Evolutionary conservation across 2,329 filamentous ascomycete genomes (phyloP).

Genomic region (Ophiostoma populinum): DNA sequence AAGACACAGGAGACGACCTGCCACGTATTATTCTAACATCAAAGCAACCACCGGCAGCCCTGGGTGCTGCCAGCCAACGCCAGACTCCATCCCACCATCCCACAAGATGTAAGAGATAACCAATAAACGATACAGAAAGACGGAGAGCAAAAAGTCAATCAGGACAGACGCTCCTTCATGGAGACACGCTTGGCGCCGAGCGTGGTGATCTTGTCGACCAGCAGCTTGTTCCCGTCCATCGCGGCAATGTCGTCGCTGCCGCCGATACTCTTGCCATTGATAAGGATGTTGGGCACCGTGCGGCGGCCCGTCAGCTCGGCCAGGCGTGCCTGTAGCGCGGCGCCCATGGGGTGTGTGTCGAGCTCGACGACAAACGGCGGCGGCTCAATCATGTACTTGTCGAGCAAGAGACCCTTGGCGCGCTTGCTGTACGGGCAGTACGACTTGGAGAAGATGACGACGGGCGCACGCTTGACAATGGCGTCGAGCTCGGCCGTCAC

Average conservation of each 20-base stretch:
- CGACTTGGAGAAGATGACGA: conserved; percentile 90
- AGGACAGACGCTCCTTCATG: conserved; percentile 18
- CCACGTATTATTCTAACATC: too few species aligned
- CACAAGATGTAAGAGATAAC: too few species aligned
- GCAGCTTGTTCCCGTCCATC: conserved; percentile 46
- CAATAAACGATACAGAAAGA: too few species aligned
- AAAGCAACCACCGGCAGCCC: too few species aligned
- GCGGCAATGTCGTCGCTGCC: conserved; percentile 73
- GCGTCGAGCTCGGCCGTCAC: conserved; percentile 46
- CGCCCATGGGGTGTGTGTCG: conserved; percentile 62
- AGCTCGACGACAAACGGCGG: conserved; percentile 79
- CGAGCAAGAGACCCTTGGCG: conserved; percentile 71
- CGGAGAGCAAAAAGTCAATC: background rate
- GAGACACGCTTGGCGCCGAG: conserved; percentile 21
- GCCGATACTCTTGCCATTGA: conserved; percentile 78
- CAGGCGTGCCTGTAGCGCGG: conserved; percentile 53
- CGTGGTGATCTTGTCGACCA: conserved; percentile 54
- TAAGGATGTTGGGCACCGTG: conserved; percentile 83
- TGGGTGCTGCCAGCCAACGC: too few species aligned
- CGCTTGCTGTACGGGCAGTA: conserved; percentile 77
- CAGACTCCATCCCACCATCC: too few species aligned
- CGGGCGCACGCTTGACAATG: conserved; percentile 79
- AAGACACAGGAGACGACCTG: too few species aligned
- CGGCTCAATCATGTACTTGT: conserved; percentile 70
- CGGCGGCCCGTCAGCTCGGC: conserved; percentile 56